Percentiles rank a stretch among this genome's conserved stretches.
Evolutionary conservation across 1,284 basidiomycete species (phyloP).

Genomic region (Inonotus obliquus): DNA sequence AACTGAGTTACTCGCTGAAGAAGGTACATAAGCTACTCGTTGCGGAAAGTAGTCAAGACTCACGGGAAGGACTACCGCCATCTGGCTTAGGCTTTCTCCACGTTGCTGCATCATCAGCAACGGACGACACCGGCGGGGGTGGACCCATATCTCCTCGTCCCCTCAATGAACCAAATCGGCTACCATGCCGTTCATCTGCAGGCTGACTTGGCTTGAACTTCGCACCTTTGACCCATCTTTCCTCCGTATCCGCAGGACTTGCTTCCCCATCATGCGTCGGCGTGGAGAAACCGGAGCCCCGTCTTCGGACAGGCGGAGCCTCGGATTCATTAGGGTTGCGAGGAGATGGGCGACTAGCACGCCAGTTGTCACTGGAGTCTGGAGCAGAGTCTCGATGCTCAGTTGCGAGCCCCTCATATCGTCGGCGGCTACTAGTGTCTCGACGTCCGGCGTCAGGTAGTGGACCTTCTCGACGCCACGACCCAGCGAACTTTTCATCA

Average conservation of each 20-base stretch:
- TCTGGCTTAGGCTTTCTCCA: conserved; percentile 52
- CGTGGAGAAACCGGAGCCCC: conserved; percentile 49
- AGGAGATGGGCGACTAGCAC: conserved; percentile 51
- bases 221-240: conserved; percentile 66
- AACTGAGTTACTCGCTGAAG: conserved; percentile 60
- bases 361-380: conserved; percentile 66
- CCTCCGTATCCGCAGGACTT: conserved; percentile 70
- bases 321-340: conserved; percentile 42
- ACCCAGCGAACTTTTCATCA: conserved; percentile 68
- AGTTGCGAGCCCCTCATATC: conserved; percentile 49
- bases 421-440: conserved; percentile 45
- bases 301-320: conserved; percentile 42
- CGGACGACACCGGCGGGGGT: conserved; percentile 24
- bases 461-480: conserved; percentile 88
- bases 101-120: conserved; percentile 53
- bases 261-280: conserved; percentile 41
- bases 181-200: conserved; percentile 35
- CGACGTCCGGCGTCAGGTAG: conserved; percentile 48
- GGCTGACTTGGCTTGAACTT: conserved; percentile 57
- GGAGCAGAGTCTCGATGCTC: conserved; percentile 45
- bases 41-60: conserved; percentile 24
- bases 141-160: conserved; percentile 50
- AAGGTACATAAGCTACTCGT: conserved; percentile 12
- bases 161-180: conserved; percentile 47
- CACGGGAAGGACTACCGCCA: conserved; percentile 58